Percentiles rank a stretch among this genome's conserved stretches.
phyloP scores from a whole-genome alignment of 2,329 filamentous ascomycete species.

The Xylaria sp. region DNA sequence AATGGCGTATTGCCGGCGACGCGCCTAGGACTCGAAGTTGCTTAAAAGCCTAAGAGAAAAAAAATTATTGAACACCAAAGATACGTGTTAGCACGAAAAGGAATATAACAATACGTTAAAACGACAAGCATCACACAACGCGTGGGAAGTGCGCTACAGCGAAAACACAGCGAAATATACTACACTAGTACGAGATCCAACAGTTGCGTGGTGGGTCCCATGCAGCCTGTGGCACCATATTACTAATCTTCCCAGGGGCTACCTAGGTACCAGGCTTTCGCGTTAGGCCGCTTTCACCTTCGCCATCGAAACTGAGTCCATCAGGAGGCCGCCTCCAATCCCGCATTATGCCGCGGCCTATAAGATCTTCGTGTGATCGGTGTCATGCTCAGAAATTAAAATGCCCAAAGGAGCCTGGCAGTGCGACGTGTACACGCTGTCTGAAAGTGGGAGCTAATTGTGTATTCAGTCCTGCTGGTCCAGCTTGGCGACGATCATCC shows the following conservation, averaged over 20 bases:
- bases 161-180: too few species aligned
- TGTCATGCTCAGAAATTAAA: constrained; percentile 61
- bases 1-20: too few species aligned
- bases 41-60: too few species aligned
- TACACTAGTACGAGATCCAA: too few species aligned
- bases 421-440: constrained; percentile 55
- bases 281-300: not conserved
- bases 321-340: not conserved
- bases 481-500: constrained; percentile 33
- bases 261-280: not conserved
- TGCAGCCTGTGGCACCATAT: not conserved
- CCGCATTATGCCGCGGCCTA: constrained; percentile 41
- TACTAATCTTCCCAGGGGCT: not conserved
- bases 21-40: too few species aligned
- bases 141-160: too few species aligned
- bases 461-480: constrained; percentile 55
- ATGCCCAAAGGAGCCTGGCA: constrained; percentile 55
- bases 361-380: constrained; percentile 48
- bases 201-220: too few species aligned
- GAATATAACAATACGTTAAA: too few species aligned
- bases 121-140: too few species aligned
- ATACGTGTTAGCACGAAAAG: too few species aligned
- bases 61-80: too few species aligned
- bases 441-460: constrained; percentile 55
- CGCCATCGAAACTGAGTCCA: not conserved